Percentiles rank a stretch among this genome's conserved stretches.
Conservation (phyloP, 345 rosid species). For the Clarkia xantiana region DNA sequence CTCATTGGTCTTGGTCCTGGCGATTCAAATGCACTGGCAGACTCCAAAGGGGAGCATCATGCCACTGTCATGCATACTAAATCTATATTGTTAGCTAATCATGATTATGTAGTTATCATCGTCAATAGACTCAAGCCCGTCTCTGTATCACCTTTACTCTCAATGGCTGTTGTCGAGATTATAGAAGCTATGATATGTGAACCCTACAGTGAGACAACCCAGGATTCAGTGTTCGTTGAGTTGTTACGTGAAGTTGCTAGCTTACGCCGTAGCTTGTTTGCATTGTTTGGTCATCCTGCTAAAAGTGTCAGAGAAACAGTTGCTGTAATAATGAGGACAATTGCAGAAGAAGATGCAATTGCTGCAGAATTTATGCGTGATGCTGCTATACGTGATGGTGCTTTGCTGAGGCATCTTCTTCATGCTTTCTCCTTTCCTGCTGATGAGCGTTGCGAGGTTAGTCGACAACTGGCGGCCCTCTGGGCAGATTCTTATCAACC, state of each 20-base stretch:
- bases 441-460: conserved; percentile 91
- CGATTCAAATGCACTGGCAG: conserved; percentile 37
- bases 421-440: conserved; percentile 79
- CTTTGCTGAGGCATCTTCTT: conserved; percentile 87
- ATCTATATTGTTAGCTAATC: conserved; percentile 75
- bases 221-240: conserved; percentile 86
- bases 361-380: conserved; percentile 99
- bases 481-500: conserved; percentile 99
- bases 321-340: conserved; percentile 95
- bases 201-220: conserved; percentile 97
- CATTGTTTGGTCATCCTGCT: conserved; percentile 98
- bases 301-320: conserved; percentile 95
- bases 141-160: conserved; percentile 87
- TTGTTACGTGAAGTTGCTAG: conserved; percentile 94
- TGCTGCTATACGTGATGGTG: conserved; percentile 99
- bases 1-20: conserved; percentile 84
- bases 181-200: conserved; percentile 98
- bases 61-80: conserved; percentile 95
- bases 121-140: conserved; percentile 85
- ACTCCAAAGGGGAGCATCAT: conserved; percentile 82
- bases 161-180: conserved; percentile 95
- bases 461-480: conserved; percentile 96
- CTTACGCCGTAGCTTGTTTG: conserved; percentile 81
- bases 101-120: conserved; percentile 56
- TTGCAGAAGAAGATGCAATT: conserved; percentile 99